Evolutionary conservation across 345 rosid species (phyloP).

Genomic region (Excoecaria agallocha): DNA sequence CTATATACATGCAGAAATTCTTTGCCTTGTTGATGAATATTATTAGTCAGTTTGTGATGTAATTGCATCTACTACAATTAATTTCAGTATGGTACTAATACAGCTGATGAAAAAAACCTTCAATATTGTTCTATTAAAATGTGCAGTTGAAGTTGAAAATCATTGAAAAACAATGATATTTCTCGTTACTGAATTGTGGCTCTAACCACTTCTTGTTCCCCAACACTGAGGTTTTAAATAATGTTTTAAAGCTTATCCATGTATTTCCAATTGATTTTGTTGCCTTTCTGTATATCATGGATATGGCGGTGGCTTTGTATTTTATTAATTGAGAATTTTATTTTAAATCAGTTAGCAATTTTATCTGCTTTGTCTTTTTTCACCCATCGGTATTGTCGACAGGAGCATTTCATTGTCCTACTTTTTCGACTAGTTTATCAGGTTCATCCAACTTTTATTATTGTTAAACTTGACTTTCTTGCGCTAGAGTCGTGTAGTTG

Average conservation of each 20-base stretch:
- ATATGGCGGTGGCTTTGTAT: neutral
- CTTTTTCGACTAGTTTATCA: conserved; percentile 3
- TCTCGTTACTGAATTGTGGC: conserved; percentile 3
- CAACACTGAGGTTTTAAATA: neutral
- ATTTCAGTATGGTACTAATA: neutral
- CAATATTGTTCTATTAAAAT: neutral
- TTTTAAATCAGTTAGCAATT: neutral
- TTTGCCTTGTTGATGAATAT: neutral
- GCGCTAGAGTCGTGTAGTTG: neutral
- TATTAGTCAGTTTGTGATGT: neutral
- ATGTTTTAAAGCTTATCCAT: conserved; percentile 4
- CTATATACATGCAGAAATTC: neutral
- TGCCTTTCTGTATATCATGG: neutral
- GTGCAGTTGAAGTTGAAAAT: neutral
- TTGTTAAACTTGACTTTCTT: neutral
- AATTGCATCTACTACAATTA: neutral
- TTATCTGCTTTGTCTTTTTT: neutral
- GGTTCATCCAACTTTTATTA: neutral
- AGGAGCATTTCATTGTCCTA: neutral
- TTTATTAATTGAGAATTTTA: neutral
- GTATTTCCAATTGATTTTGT: neutral
- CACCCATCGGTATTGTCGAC: neutral
- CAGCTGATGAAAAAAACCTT: neutral
- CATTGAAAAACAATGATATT: neutral
- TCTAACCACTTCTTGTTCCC: conserved; percentile 5